Percentiles rank a stretch among this genome's conserved stretches.
Evolutionary conservation across 345 rosid genomes (phyloP).

Genomic region (Boechera retrofracta): DNA sequence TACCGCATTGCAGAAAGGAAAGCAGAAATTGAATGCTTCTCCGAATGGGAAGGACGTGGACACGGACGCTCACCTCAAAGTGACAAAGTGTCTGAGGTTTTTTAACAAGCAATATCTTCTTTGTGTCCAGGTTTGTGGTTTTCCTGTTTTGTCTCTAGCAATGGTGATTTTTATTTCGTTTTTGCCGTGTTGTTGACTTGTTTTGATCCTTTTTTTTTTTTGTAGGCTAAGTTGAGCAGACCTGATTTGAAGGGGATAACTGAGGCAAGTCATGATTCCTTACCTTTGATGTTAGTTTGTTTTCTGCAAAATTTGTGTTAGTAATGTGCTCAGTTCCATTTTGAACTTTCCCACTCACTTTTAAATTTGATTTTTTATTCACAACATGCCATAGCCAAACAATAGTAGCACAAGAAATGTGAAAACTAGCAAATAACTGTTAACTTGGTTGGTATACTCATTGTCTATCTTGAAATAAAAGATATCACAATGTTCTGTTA

Average conservation of each 20-base stretch:
- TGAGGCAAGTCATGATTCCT: constrained; percentile 60
- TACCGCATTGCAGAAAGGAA: constrained; percentile 29
- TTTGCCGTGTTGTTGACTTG: constrained; percentile 21
- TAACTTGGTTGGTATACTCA: neutral
- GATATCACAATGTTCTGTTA: neutral
- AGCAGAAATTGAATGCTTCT: neutral
- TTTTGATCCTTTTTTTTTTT: neutral
- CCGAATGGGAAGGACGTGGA: constrained; percentile 12
- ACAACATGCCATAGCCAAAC: neutral
- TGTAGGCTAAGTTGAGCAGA: constrained; percentile 54
- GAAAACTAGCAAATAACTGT: neutral
- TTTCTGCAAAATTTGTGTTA: neutral
- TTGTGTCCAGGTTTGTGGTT: constrained; percentile 66
- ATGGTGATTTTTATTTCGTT: neutral
- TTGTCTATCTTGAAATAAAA: neutral
- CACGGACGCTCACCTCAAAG: constrained; percentile 62
- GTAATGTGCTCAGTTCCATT: neutral
- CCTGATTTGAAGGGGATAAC: constrained; percentile 84
- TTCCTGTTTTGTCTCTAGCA: neutral
- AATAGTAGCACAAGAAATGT: neutral
- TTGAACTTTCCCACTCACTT: neutral
- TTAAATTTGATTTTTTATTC: neutral
- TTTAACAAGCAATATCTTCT: constrained; percentile 91
- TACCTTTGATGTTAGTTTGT: neutral
- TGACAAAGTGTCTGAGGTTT: constrained; percentile 67